A percentile compares a stretch with the other conserved stretches of the same genome.
Conservation (phyloP, 2,329 filamentous ascomycete species). For the Pseudonectria buxi region DNA sequence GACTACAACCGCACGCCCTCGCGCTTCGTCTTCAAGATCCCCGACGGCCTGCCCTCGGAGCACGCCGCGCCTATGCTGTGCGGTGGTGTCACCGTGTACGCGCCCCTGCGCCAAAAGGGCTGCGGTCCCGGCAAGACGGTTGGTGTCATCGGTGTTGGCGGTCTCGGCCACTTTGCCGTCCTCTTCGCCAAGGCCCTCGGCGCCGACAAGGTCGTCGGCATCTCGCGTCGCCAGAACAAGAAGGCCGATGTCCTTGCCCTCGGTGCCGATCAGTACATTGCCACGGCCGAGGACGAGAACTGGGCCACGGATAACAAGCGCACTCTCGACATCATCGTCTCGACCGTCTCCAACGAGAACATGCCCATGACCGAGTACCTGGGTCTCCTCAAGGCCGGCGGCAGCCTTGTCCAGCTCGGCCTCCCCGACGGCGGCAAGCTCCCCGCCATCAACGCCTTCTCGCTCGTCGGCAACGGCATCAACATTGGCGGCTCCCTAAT, state of each 20-base stretch:
- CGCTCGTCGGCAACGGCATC: slow-evolving; percentile 13
- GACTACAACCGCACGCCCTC: slow-evolving; percentile 26
- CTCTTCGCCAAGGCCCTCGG: slow-evolving; percentile 61
- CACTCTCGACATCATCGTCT: slow-evolving; percentile 51
- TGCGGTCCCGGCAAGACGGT: slow-evolving; percentile 60
- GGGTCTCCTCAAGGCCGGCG: slow-evolving; percentile 49
- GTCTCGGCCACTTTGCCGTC: slow-evolving; percentile 61
- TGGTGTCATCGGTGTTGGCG: slow-evolving; percentile 60
- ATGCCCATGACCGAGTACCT: slow-evolving; percentile 61
- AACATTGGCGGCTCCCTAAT: slow-evolving; percentile 42
- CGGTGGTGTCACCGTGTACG: slow-evolving; percentile 60
- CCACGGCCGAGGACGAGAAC: slow-evolving; percentile 38
- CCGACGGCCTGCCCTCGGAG: slow-evolving; percentile 32
- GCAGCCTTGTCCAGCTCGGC: slow-evolving; percentile 59
- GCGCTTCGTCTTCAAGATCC: slow-evolving; percentile 43
- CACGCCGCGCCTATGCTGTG: slow-evolving; percentile 58
- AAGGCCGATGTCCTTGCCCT: slow-evolving; percentile 46
- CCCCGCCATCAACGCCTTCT: slow-evolving; percentile 18
- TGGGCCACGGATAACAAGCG: slow-evolving; percentile 46
- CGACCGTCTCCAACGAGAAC: slow-evolving; percentile 42
- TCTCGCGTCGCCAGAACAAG: slow-evolving; percentile 47
- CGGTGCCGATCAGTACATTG: slow-evolving; percentile 45
- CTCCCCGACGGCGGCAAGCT: slow-evolving; percentile 21
- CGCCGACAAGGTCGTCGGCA: slow-evolving; percentile 52
- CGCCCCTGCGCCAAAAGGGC: slow-evolving; percentile 54